Evolutionary conservation across 495 filamentous ascomycete species (phyloP).

Genomic region (Daldinia caldariorum): DNA sequence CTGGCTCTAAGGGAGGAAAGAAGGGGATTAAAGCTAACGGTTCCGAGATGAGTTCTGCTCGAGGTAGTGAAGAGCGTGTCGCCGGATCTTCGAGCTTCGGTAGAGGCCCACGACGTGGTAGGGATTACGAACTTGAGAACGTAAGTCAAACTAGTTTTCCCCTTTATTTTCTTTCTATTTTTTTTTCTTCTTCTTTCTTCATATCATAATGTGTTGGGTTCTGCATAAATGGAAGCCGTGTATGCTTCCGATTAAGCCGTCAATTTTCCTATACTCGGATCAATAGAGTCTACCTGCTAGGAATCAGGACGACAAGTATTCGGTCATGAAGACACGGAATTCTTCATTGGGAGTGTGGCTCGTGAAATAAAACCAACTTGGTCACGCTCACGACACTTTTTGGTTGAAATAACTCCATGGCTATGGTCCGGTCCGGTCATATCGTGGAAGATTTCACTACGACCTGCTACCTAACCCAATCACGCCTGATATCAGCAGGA

Average conservation of each 20-base stretch:
- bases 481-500: background rate
- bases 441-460: background rate
- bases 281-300: background rate
- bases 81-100: constrained; percentile 71
- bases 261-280: constrained; percentile 1
- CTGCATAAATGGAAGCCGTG: constrained; percentile 11
- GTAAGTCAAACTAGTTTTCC: constrained; percentile 60
- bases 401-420: background rate
- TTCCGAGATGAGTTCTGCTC: constrained; percentile 80
- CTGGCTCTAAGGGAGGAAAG: constrained; percentile 62
- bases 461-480: background rate
- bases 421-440: too few relatives aligned
- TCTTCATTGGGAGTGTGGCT: background rate
- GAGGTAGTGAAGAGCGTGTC: constrained; percentile 87
- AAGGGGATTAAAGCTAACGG: constrained; percentile 65
- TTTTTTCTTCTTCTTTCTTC: constrained; percentile 21
- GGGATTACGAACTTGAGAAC: constrained; percentile 86
- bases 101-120: constrained; percentile 71
- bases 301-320: background rate
- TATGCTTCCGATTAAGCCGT: background rate
- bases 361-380: background rate
- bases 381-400: background rate
- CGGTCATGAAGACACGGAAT: background rate
- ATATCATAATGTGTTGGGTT: background rate
- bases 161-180: constrained; percentile 28